Evolutionary conservation across 2,329 filamentous ascomycete genomes (phyloP), one percentile per base, ranked within the genome.

Genomic region (Talaromyces sp.): DNA sequence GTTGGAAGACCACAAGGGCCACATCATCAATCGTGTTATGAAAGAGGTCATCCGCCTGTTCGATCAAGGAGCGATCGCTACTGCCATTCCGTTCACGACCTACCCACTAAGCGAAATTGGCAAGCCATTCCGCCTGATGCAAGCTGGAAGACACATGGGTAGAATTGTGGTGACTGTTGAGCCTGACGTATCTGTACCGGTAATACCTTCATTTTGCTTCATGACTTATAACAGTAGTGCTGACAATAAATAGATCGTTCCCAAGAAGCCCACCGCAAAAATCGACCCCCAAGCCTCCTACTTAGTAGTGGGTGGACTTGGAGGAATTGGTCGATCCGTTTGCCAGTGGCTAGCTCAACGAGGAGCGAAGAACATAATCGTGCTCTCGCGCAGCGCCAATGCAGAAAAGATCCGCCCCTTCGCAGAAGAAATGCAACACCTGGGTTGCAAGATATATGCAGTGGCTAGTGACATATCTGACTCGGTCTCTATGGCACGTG

Each of bases 41-140:
- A 43, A 43, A 43, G 41, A 43, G 41, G 41, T 43, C 16, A 43
- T 43, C 41, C 14, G n/a, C 6, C 16, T 43, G 41, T 43, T 43
- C n/a, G 41, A 43, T 3, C 16, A 43, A n/a, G 41, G 41, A 43
- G 41, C 41, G 8, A 43, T 43, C 41, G 16, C 41, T 16, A 43
- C 41, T 43, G 41, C 41, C 6, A 7, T 43, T 8, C 41, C 41
- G 5, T 19, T 43, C 9, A 43, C 41, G 16, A 19, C 41, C 2
- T 43, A 43, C 41, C 41, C 41, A n/a, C 41, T 43, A 6, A 43
- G n/a, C 19, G 82, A 77, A 45, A 73, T 79, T n/a, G 77, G 74
- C 1, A 58, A 67, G 9, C 65, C 66, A 9, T 68, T 71, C 56
- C 63, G 69, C 22, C 16, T 56, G 5, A 33, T 71, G 45, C 69